Evolutionary conservation across 2,329 filamentous ascomycete genomes (phyloP), one percentile per base, ranked within the genome.

Genomic region (Trichoderma breve): DNA sequence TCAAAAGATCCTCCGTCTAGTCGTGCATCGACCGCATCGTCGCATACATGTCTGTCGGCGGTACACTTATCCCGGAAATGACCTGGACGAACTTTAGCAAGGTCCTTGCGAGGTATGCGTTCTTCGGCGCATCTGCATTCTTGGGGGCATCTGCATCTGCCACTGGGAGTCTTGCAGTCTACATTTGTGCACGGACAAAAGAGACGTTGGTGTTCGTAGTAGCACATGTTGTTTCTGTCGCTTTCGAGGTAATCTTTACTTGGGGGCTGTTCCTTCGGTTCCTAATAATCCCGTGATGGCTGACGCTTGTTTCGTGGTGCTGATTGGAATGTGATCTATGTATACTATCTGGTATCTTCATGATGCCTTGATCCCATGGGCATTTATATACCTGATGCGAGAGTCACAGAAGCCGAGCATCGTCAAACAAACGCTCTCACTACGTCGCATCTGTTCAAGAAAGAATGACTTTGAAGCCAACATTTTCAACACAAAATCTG

Each of bases 151-250:
- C 5, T 12, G 32, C 12, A 34, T 34, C 32, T 12, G 39, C 14
- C n/a, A n/a, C 47, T 21, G 7, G 55, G 8, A 3, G 39, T 14
- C 51, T 53, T 58, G 70, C 70, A 71, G 8, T 39, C 6, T 18
- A 4, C 14, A 24, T 71, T 68, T 30, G 1, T 21, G 62, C 70
- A 71, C 1, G 51, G 62, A n/a, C 70, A 71, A 47, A 71, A 39
- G 21, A 12, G 28, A 26, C 21, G 8, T n/a, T 60, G 6, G 21
- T 53, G 53, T 1, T 28, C 8, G 18, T 12, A 36, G 11, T 2
- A 1, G 24, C 70, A 71, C 70, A 71, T 71, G 47, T 53, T 36
- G 47, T 28, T 21, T 18, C 15, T 39, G 30, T 28, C 14, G 8
- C 11, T 36, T 47, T 15, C 21, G 21, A 15, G 11, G 5, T n/a